Evolutionary conservation across 2,329 filamentous ascomycete species (phyloP), one percentile per base, ranked within the genome.

Genomic region (Uncinocarpus reesii): DNA sequence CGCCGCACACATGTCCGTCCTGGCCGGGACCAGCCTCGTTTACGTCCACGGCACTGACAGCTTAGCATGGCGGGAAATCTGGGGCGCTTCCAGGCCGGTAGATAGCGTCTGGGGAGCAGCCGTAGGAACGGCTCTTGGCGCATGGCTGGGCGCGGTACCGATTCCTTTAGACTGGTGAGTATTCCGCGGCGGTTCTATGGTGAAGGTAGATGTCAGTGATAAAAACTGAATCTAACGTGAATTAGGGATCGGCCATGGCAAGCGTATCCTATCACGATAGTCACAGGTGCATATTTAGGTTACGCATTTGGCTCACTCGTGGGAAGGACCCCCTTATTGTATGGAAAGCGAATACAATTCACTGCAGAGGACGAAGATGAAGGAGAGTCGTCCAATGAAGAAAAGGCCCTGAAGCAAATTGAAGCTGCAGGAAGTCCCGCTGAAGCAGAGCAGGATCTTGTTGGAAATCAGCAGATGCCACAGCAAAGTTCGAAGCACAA

Each of bases 231-330:
- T 18, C 45, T 38, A 40, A 52, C 24, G n/a, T 32, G 18, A n/a
- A 15, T 11, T 54, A 77, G 74, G 76, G 92, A 98, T 65, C 81
- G 92, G n/a, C 88, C 94, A 58, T 98, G 92, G 92, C 92, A 98
- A 77, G 86, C 83, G 65, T 98, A 90, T 85, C 92, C 92, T 0
- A 83, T 96, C 41, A 98, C 92, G 0, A 84, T 98, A 50, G 68
- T 96, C 3, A 80, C 78, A 1, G 92, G 92, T 2, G 74, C 84
- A 15, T 96, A 94, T 65, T 67, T 79, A 4, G 92, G 92, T 1
- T 88, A 85, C 65, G 73, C 79, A 1, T 55, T 86, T 10, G 88
- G 88, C 1, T 57, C 59, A 5, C 51, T 62, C 48, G 16, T 60
- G 24, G 58, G 56, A 16, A 57, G 63, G 15, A 56, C 60, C 8